These are phyloP conservation scores for Triadica sebifera DNA, from an alignment of 345 rosid genomes.

Conservation along the genomic window DNA sequence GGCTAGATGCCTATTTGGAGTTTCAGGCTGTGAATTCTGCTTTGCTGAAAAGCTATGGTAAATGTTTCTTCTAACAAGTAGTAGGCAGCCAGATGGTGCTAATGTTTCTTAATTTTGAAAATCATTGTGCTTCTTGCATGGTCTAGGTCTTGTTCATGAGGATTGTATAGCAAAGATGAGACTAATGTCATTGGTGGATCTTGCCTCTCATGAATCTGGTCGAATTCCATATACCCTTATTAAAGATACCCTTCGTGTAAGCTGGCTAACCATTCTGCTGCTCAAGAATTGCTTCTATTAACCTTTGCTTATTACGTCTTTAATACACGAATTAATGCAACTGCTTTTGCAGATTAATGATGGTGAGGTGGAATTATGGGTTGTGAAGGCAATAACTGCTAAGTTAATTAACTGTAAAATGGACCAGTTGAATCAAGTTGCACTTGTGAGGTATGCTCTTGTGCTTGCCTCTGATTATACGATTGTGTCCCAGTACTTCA, in stretches of 20 bases:
- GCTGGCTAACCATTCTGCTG: conserved; percentile 8
- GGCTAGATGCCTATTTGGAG: conserved; percentile 70
- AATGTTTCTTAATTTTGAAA: neutral
- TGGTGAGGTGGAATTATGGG: conserved; percentile 84
- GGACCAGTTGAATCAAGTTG: conserved; percentile 88
- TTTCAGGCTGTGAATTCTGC: conserved; percentile 71
- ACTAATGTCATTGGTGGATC: conserved; percentile 76
- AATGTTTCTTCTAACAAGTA: neutral
- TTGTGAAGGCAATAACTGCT: conserved; percentile 80
- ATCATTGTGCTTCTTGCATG: conserved; percentile 13
- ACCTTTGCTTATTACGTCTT: neutral
- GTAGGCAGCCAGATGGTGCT: neutral
- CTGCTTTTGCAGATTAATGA: conserved; percentile 53
- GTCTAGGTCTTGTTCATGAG: conserved; percentile 77
- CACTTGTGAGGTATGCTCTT: conserved; percentile 62
- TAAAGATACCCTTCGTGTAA: conserved; percentile 68
- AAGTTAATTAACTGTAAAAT: conserved; percentile 79
- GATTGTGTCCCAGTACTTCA: neutral
- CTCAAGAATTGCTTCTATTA: neutral
- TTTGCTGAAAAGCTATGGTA: conserved; percentile 74
- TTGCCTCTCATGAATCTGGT: conserved; percentile 67
- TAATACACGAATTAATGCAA: conserved; percentile 7
- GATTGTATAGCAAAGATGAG: conserved; percentile 87
- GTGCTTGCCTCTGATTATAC: neutral
- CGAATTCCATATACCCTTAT: conserved; percentile 64